Conservation (phyloP, 2,329 filamentous ascomycete genomes). For the Beauveria brongniartii region DNA sequence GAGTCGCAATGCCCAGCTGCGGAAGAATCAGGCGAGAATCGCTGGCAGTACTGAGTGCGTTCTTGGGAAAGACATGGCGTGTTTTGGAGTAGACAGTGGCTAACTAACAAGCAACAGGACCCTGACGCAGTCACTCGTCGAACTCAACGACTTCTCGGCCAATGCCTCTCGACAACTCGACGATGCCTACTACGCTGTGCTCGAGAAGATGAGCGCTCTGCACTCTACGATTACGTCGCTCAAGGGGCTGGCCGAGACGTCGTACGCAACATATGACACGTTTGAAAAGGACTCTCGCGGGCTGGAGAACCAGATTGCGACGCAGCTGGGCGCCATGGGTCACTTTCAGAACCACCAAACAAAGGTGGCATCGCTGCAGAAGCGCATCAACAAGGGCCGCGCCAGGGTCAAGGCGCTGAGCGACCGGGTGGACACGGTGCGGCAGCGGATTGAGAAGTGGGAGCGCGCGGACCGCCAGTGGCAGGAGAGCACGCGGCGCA, state of each 20-base stretch:
- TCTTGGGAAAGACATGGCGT: background rate
- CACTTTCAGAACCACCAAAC: conserved; percentile 58
- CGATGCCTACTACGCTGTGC: conserved; percentile 64
- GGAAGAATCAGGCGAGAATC: conserved; percentile 28
- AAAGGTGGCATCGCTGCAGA: conserved; percentile 53
- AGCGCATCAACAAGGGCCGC: conserved; percentile 51
- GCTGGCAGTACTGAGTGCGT: conserved; percentile 26
- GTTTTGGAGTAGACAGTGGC: background rate
- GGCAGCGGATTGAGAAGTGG: conserved; percentile 57
- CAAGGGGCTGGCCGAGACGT: conserved; percentile 57
- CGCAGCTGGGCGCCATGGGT: conserved; percentile 52
- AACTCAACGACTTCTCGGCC: conserved; percentile 53
- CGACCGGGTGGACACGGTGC: conserved; percentile 55
- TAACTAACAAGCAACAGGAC: conserved; percentile 24
- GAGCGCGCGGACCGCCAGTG: conserved; percentile 59
- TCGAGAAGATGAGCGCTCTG: conserved; percentile 59
- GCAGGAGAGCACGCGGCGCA: conserved; percentile 57
- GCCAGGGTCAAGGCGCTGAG: conserved; percentile 52
- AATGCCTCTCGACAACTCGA: conserved; percentile 59
- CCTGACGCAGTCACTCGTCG: conserved; percentile 41
- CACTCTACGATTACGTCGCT: conserved; percentile 57
- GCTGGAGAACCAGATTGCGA: conserved; percentile 50
- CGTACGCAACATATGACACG: conserved; percentile 46
- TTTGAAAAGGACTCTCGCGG: conserved; percentile 54
- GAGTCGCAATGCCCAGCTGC: conserved; percentile 31